These are phyloP conservation scores for Nothomitra cinnamomea DNA, from an alignment of 2,329 filamentous ascomycete genomes.

Conservation along the genomic window DNA sequence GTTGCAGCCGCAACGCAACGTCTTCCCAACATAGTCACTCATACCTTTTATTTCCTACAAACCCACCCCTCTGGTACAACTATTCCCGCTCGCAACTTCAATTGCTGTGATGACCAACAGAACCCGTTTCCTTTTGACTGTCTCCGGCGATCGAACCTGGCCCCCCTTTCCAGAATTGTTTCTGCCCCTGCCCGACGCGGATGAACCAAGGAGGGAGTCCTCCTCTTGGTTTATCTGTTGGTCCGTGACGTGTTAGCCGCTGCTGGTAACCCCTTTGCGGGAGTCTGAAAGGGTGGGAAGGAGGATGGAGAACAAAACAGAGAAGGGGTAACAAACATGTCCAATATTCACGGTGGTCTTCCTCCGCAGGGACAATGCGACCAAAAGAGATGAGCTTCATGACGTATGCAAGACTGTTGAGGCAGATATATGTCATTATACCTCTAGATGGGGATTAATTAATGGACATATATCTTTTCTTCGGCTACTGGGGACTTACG, in stretches of 20 bases:
- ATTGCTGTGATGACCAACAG: too few relatives aligned
- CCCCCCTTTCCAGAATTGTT: neutral
- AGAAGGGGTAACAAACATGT: constrained; percentile 37
- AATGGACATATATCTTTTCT: neutral
- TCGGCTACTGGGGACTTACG: neutral
- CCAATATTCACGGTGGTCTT: constrained; percentile 64
- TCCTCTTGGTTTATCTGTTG: constrained; percentile 42
- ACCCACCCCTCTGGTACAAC: too few relatives aligned
- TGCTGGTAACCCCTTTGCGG: neutral
- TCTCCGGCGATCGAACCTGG: too few relatives aligned
- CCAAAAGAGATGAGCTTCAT: constrained; percentile 50
- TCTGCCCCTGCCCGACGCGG: constrained; percentile 28
- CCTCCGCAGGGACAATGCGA: constrained; percentile 56
- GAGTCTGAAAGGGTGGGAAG: too few relatives aligned
- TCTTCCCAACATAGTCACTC: too few relatives aligned
- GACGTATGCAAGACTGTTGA: constrained; percentile 56
- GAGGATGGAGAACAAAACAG: too few relatives aligned
- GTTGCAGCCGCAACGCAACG: too few relatives aligned
- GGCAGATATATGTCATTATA: constrained; percentile 56
- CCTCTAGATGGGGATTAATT: constrained; percentile 26
- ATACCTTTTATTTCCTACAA: too few relatives aligned
- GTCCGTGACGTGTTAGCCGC: neutral
- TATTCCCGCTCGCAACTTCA: too few relatives aligned
- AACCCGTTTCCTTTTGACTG: too few relatives aligned
- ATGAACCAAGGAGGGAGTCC: constrained; percentile 58